phyloP scores from a whole-genome alignment of 1,284 basidiomycete species.

The Sporisorium graminicola region DNA sequence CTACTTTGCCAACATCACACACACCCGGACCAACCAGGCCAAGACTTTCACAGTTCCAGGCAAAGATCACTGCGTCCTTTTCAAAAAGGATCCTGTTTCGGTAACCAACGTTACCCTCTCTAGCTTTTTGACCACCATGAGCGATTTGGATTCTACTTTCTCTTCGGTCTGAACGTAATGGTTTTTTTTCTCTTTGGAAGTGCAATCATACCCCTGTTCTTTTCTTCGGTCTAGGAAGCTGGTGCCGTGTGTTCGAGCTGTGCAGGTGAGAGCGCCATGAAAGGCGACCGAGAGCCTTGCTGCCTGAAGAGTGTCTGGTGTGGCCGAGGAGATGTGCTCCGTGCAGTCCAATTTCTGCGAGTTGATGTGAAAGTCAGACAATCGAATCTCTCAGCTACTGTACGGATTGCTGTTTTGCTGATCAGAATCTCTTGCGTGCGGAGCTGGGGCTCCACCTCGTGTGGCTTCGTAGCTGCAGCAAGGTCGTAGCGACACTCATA shows the following conservation, averaged over 20 bases:
- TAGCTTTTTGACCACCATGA: constrained; percentile 26
- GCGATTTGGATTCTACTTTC: constrained; percentile 7
- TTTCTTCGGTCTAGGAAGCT: background rate
- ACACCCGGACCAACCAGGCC: constrained; percentile 22
- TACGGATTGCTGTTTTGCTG: no score
- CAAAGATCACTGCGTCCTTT: constrained; percentile 20
- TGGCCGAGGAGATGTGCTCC: background rate
- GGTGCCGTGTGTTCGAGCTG: no score
- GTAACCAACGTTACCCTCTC: background rate
- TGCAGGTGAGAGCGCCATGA: no score
- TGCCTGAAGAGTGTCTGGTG: background rate
- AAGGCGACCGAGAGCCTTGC: no score
- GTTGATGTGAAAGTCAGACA: no score
- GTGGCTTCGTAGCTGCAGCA: no score
- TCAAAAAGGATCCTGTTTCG: constrained; percentile 11
- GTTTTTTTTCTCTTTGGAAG: background rate
- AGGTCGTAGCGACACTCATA: no score
- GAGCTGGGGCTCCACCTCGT: no score
- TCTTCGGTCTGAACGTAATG: constrained; percentile 7
- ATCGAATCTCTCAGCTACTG: no score
- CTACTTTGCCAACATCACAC: constrained; percentile 28
- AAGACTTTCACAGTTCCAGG: constrained; percentile 13
- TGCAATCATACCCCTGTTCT: constrained; percentile 1
- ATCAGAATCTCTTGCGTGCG: no score
- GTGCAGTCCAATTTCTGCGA: no score